phyloP scores from a whole-genome alignment of 2,329 filamentous ascomycete genomes.

The Dendrostoma leiphaemia region DNA sequence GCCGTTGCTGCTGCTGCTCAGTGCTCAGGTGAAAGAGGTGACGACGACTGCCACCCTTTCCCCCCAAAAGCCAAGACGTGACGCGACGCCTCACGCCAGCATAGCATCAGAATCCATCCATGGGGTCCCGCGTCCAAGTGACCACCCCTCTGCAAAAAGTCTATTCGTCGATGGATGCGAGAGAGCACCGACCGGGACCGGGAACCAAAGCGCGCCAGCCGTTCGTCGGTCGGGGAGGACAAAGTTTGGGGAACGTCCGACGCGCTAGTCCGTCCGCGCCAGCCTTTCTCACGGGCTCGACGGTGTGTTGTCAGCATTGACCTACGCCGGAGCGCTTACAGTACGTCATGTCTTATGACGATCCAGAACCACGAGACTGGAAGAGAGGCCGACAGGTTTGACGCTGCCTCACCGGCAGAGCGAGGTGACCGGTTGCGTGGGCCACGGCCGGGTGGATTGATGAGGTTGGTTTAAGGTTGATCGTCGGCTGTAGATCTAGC shows the following conservation, averaged over 20 bases:
- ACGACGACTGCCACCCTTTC: too few species aligned
- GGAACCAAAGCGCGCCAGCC: neutral
- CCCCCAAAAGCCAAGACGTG: neutral
- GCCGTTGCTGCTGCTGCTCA: too few species aligned
- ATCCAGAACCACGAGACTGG: neutral
- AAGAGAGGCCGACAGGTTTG: too few species aligned
- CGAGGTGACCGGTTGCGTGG: neutral
- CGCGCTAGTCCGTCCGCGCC: neutral
- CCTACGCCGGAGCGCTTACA: neutral
- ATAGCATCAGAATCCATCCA: too few species aligned
- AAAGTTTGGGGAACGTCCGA: conserved; percentile 27
- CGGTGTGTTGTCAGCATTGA: neutral
- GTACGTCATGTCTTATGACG: neutral
- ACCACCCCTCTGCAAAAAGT: too few species aligned
- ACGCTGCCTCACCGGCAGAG: too few species aligned
- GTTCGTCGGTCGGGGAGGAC: conserved; percentile 14
- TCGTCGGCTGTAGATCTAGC: neutral
- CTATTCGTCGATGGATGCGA: too few species aligned
- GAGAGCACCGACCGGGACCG: conserved; percentile 7
- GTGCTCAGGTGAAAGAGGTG: neutral
- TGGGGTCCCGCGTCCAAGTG: too few species aligned
- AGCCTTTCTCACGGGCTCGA: neutral
- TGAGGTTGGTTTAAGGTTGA: neutral
- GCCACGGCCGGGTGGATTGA: neutral
- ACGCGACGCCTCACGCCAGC: neutral